Evolutionary conservation across 345 rosid species (phyloP).

Genomic region (Corchorus olitorius): DNA sequence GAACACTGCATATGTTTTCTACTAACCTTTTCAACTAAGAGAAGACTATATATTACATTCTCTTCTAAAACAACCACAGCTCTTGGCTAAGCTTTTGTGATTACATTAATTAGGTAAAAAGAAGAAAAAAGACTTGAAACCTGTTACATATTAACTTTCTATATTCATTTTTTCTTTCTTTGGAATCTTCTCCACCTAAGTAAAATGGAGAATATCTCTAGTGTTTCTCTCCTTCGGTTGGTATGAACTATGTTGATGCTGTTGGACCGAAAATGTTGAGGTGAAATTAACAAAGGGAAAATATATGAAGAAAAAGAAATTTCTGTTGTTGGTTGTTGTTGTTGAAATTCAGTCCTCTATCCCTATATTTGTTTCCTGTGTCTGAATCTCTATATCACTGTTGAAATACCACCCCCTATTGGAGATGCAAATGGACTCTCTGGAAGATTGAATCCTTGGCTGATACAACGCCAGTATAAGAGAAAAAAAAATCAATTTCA

Average conservation of each 20-base stretch:
- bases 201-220: conserved; percentile 31
- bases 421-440: conserved; percentile 87
- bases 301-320: conserved; percentile 18
- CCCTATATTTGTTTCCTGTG: conserved; percentile 35
- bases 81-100: conserved; percentile 33
- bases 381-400: conserved; percentile 53
- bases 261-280: conserved; percentile 19
- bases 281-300: conserved; percentile 1
- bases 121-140: conserved; percentile 21
- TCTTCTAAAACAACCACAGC: conserved; percentile 27
- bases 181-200: conserved; percentile 35
- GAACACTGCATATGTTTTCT: conserved; percentile 22
- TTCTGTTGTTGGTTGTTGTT: background rate
- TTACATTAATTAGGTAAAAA: conserved; percentile 24
- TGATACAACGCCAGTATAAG: conserved; percentile 30
- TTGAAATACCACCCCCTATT: conserved; percentile 62
- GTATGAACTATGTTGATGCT: conserved; percentile 29
- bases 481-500: background rate
- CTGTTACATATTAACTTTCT: conserved; percentile 40
- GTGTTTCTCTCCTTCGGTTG: conserved; percentile 31
- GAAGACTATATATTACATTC: conserved; percentile 37
- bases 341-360: conserved; percentile 28
- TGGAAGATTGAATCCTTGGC: conserved; percentile 71
- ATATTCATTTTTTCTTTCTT: conserved; percentile 33
- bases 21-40: conserved; percentile 25